These are phyloP conservation scores for Chlamydomonas incerta DNA, from an alignment of 139 green algal genomes.

Conservation along the genomic window DNA sequence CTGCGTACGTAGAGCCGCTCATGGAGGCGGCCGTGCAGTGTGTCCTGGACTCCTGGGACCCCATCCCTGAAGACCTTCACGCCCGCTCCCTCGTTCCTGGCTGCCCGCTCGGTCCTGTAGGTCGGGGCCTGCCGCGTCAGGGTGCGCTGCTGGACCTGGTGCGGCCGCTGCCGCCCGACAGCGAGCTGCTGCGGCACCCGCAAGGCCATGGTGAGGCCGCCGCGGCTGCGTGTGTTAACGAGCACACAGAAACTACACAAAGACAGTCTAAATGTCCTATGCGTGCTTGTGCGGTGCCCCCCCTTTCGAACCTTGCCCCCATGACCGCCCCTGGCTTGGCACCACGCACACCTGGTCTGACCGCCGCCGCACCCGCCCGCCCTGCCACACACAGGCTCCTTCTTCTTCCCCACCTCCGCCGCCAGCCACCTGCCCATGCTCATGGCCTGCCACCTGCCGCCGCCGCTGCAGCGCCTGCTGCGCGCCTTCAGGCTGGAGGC, in stretches of 20 bases:
- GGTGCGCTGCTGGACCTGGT: not conserved
- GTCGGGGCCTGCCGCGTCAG: not conserved
- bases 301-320: no score
- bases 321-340: no score
- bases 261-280: no score
- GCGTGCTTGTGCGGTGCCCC: no score
- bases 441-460: slow-evolving; percentile 27
- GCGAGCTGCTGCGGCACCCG: slow-evolving; percentile 22
- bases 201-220: not conserved
- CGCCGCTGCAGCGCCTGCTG: slow-evolving; percentile 27
- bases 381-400: not conserved
- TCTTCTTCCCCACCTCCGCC: slow-evolving; percentile 16
- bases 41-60: no score
- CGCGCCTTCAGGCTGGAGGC: not conserved
- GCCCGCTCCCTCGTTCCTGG: no score
- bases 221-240: no score
- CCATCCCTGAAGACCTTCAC: no score
- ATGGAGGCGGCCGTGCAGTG: no score
- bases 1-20: no score
- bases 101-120: not conserved
- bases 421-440: slow-evolving; percentile 26
- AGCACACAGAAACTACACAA: no score
- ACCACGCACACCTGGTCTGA: not conserved
- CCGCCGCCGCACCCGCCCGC: not conserved
- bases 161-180: not conserved